A percentile compares a stretch with the other conserved stretches of the same genome.
These are phyloP conservation scores for Fraxinus paxiana DNA, from an alignment of 305 asterid genomes.

Conservation along the genomic window DNA sequence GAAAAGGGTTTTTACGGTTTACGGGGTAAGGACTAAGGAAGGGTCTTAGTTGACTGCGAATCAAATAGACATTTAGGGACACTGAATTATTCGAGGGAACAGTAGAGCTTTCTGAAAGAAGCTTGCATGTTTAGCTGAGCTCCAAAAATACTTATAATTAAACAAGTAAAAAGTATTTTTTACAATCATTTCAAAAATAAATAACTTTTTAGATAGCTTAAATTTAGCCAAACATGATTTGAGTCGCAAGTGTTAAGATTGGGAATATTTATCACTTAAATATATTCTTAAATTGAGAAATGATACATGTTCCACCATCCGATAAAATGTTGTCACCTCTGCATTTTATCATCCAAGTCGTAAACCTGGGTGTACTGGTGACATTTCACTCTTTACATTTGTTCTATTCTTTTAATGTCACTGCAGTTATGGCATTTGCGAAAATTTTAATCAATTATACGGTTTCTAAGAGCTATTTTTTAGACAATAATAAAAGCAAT, in stretches of 20 bases:
- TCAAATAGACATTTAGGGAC: constrained; percentile 1
- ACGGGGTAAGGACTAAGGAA: not conserved
- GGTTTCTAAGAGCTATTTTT: not conserved
- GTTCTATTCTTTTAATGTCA: not conserved
- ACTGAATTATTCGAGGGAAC: not conserved
- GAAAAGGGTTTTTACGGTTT: not conserved
- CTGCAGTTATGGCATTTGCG: not conserved
- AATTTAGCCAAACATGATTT: not conserved
- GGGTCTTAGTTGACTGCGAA: constrained; percentile 5
- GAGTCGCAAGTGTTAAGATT: not conserved
- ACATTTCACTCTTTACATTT: not conserved
- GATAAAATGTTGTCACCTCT: too few relatives aligned
- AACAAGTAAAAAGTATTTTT: not conserved
- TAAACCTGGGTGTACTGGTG: too few relatives aligned
- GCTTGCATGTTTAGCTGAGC: not conserved
- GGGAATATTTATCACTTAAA: not conserved
- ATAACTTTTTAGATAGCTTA: not conserved
- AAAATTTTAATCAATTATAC: not conserved
- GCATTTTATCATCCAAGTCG: too few relatives aligned
- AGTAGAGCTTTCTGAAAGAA: not conserved
- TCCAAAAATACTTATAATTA: not conserved
- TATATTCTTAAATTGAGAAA: not conserved
- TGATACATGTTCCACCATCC: too few relatives aligned
- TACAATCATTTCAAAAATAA: not conserved
- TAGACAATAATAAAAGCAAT: not conserved